Conservation (phyloP, 2,329 filamentous ascomycete genomes). For the Neonectria magnoliae region DNA sequence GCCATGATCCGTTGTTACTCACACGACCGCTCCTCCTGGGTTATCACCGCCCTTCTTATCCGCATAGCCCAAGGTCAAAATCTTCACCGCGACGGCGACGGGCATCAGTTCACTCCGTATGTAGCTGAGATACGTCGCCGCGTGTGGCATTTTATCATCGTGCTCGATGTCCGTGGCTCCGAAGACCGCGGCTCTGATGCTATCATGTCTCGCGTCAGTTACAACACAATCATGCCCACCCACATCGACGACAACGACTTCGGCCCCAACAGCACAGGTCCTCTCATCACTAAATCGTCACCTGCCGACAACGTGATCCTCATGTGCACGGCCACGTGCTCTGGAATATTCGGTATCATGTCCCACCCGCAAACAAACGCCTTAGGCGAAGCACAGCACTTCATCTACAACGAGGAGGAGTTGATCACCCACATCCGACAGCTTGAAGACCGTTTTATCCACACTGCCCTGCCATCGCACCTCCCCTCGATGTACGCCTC, state of each 20-base stretch:
- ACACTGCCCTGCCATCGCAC: constrained; percentile 46
- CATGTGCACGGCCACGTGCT: constrained; percentile 52
- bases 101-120: constrained; percentile 55
- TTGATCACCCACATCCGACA: constrained; percentile 51
- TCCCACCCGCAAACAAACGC: constrained; percentile 46
- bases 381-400: constrained; percentile 29
- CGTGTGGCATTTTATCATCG: constrained; percentile 70
- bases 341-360: constrained; percentile 52
- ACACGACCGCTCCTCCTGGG: constrained; percentile 54
- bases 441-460: constrained; percentile 53
- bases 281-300: constrained; percentile 48
- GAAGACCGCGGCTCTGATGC: constrained; percentile 63
- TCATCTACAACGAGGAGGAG: constrained; percentile 50
- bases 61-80: constrained; percentile 56
- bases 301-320: constrained; percentile 55
- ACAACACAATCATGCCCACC: constrained; percentile 59
- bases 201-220: constrained; percentile 53
- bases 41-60: constrained; percentile 52
- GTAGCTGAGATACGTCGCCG: constrained; percentile 69
- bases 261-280: constrained; percentile 49
- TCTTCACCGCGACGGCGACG: constrained; percentile 55
- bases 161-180: constrained; percentile 66
- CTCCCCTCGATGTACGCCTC: constrained; percentile 51
- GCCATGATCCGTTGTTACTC: constrained; percentile 51
- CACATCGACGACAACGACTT: constrained; percentile 66